Evolutionary conservation across 1,284 basidiomycete species (phyloP), one percentile per base, ranked within the genome.

Genomic region (Cryptococcus neoformans): DNA sequence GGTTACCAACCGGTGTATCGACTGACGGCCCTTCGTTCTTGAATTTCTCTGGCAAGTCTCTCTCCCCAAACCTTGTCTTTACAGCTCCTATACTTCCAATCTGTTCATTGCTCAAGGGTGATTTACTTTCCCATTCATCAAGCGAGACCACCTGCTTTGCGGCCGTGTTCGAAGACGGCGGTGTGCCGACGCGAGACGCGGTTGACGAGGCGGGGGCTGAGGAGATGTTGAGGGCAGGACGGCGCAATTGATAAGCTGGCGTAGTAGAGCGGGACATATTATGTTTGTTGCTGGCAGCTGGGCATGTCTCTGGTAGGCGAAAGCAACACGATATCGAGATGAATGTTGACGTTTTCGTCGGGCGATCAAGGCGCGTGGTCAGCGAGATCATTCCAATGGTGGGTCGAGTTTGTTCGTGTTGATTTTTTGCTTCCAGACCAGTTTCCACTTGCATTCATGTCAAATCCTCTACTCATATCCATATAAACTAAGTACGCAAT

Each of bases 71-170:
- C 4, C 84, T 85, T 28, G 81, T 77, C 69, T 88, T 88, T 56
- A 93, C 70, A 6, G 78, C 71, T 44, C 80, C 80, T 21, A 93
- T 82, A 68, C 87, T 91, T 57, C 82, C 82, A 14, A 83, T 78
- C 69, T 89, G 86, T 10, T 83, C 68, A 48, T 92, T 89, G 44
- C 80, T 81, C 44, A 95, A 75, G 0, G 89, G 89, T 1, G 90
- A 84, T 65, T 84, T 87, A 0, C 83, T 75, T 68, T 95, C 92
- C 92, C 92, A 96, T 78, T 94, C 89, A 71, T 94, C 91, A 6
- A 93, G 81, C 5, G 71, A 73, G 42, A 78, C 70, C 47, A 67
- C 72, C 2, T 58, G 49, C 42, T 60, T 58, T 12, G 34, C 56
- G 14, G 39, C 39, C 4, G 28, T 28, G 28, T 28, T 28, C 28